Evolutionary conservation across 2,329 filamentous ascomycete species (phyloP).

Genomic region (Fusarium cicatricum): DNA sequence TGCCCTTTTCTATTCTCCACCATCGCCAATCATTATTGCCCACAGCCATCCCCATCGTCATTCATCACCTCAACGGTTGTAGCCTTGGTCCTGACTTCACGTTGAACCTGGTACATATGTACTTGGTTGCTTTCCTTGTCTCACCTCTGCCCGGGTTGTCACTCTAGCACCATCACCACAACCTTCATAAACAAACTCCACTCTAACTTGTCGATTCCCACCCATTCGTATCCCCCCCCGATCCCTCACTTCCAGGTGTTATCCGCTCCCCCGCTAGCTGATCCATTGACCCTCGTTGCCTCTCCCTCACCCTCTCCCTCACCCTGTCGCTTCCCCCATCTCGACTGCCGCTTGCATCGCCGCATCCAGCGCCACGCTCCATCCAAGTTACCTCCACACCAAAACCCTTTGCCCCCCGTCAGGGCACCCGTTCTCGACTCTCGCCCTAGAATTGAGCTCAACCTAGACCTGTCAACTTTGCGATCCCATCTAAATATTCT

Average conservation of each 20-base stretch:
- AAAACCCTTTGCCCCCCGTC: constrained; percentile 35
- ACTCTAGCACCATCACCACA: constrained; percentile 23
- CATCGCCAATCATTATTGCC: neutral
- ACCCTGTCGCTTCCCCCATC: constrained; percentile 28
- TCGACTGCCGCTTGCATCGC: constrained; percentile 38
- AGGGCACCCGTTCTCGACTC: constrained; percentile 31
- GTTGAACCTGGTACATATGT: neutral
- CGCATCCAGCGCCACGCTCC: constrained; percentile 39
- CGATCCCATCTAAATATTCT: constrained; percentile 20
- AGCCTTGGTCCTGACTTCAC: neutral
- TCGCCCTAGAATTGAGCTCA: constrained; percentile 24
- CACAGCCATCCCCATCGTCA: constrained; percentile 25
- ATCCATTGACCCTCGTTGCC: constrained; percentile 19
- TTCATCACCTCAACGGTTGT: constrained; percentile 1
- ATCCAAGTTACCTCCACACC: constrained; percentile 36
- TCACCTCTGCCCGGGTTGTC: constrained; percentile 20
- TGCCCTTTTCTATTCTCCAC: too few species aligned
- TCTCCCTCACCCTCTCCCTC: constrained; percentile 5
- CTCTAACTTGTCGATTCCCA: constrained; percentile 31
- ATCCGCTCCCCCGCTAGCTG: constrained; percentile 16
- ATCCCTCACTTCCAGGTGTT: constrained; percentile 17
- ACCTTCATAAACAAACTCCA: constrained; percentile 35
- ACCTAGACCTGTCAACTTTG: constrained; percentile 29
- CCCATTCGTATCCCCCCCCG: constrained; percentile 7
- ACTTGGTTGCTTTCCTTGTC: constrained; percentile 15